A percentile compares a stretch with the other conserved stretches of the same genome.
These are phyloP conservation scores for Urochloa ruziziensis DNA, from an alignment of 176 grass and related monocot species.

Conservation along the genomic window DNA sequence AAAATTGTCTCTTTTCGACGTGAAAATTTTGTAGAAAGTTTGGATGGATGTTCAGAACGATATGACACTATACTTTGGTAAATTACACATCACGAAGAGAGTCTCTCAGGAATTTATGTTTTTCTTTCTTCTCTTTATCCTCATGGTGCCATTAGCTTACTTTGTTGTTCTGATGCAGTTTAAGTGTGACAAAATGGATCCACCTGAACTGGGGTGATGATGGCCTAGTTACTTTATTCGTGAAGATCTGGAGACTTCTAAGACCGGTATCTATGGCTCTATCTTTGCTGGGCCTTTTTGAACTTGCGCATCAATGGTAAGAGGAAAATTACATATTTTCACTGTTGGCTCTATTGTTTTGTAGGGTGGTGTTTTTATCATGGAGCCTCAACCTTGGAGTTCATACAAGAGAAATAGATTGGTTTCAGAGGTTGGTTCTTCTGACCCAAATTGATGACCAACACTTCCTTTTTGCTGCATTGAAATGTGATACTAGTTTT, in stretches of 20 bases:
- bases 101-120: background rate
- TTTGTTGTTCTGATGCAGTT: slow-evolving; percentile 55
- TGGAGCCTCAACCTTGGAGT: slow-evolving; percentile 94
- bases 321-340: background rate
- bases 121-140: slow-evolving; percentile 13
- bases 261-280: slow-evolving; percentile 59
- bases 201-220: slow-evolving; percentile 98
- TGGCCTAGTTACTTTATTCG: slow-evolving; percentile 80
- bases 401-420: slow-evolving; percentile 81
- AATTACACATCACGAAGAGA: slow-evolving; percentile 30
- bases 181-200: slow-evolving; percentile 99
- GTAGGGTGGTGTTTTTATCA: slow-evolving; percentile 80
- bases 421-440: slow-evolving; percentile 66
- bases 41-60: slow-evolving; percentile 54
- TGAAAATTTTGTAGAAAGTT: slow-evolving; percentile 81
- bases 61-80: slow-evolving; percentile 96
- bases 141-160: background rate
- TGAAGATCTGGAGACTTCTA: slow-evolving; percentile 92
- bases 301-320: background rate
- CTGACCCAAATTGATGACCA: background rate
- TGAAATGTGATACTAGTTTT: background rate
- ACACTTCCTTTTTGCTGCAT: background rate
- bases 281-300: background rate
- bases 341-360: slow-evolving; percentile 16
- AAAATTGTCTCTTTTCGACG: slow-evolving; percentile 54